phyloP scores from a whole-genome alignment of 768 basidiomycete species.

The Paxillus ammoniavirescens region DNA sequence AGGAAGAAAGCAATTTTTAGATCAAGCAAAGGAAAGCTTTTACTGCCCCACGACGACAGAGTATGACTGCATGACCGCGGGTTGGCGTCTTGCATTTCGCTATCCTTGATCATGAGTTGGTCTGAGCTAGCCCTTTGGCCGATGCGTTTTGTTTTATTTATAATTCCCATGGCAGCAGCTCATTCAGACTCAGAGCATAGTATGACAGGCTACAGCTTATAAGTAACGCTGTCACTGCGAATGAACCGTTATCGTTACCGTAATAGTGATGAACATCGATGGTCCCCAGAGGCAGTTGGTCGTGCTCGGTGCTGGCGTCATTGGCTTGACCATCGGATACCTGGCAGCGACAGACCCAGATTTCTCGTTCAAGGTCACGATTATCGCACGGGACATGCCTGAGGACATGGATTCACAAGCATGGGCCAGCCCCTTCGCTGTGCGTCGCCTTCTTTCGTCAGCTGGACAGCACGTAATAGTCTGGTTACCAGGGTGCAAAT shows the following conservation, averaged over 20 bases:
- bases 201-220: no score
- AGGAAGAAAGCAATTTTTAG: no score
- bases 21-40: no score
- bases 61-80: no score
- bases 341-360: conserved; percentile 23
- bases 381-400: conserved; percentile 39
- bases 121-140: no score
- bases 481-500: conserved; percentile 39
- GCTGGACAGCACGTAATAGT: neutral
- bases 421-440: conserved; percentile 53
- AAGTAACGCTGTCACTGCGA: no score
- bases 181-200: no score
- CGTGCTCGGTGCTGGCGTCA: conserved; percentile 39
- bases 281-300: conserved; percentile 20
- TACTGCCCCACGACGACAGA: no score
- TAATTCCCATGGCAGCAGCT: no score
- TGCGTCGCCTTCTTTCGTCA: conserved; percentile 18
- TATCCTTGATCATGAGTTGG: no score
- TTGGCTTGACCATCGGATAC: conserved; percentile 39
- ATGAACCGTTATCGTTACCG: neutral
- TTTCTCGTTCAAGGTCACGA: conserved; percentile 19
- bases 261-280: conserved; percentile 12
- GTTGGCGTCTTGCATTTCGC: no score
- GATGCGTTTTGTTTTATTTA: no score
- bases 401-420: conserved; percentile 39